phyloP scores from a whole-genome alignment of 371 early-diverging fungal species.

The Mucor plumbeus region DNA sequence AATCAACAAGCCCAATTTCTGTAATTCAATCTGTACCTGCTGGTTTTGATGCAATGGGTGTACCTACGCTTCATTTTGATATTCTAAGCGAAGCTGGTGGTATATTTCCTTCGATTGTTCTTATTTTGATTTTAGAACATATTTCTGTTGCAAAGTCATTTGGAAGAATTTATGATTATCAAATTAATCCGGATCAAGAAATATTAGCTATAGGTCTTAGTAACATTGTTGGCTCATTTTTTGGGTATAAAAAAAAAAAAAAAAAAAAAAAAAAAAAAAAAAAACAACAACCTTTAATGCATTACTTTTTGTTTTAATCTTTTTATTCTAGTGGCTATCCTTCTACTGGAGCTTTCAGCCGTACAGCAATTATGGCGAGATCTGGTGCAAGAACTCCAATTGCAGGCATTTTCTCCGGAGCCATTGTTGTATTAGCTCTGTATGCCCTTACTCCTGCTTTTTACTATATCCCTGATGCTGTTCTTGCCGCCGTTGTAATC shows the following conservation, averaged over 20 bases:
- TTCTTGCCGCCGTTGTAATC: constrained; percentile 81
- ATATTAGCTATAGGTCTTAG: constrained; percentile 84
- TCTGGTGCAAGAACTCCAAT: constrained; percentile 85
- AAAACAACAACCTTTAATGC: constrained; percentile 1
- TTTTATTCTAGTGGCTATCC: constrained; percentile 69
- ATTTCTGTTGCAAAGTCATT: constrained; percentile 77
- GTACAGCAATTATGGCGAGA: constrained; percentile 82
- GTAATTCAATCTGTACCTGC: constrained; percentile 72
- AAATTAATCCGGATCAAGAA: constrained; percentile 77
- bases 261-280: too few species aligned
- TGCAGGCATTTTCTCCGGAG: constrained; percentile 77
- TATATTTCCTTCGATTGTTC: constrained; percentile 62
- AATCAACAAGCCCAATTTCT: constrained; percentile 32
- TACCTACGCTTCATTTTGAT: constrained; percentile 49
- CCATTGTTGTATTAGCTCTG: constrained; percentile 76
- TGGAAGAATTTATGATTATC: constrained; percentile 64
- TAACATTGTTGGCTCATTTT: constrained; percentile 81
- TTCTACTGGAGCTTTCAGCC: constrained; percentile 89
- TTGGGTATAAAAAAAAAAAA: too few species aligned
- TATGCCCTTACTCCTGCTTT: constrained; percentile 82
- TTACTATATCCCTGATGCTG: constrained; percentile 83
- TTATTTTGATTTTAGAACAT: constrained; percentile 83
- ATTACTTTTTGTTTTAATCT: constrained; percentile 22
- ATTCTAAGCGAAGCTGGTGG: constrained; percentile 50
- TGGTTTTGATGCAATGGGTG: constrained; percentile 65